These are phyloP conservation scores for Podila horticola DNA, from an alignment of 192 early-diverging fungal genomes.

Conservation along the genomic window DNA sequence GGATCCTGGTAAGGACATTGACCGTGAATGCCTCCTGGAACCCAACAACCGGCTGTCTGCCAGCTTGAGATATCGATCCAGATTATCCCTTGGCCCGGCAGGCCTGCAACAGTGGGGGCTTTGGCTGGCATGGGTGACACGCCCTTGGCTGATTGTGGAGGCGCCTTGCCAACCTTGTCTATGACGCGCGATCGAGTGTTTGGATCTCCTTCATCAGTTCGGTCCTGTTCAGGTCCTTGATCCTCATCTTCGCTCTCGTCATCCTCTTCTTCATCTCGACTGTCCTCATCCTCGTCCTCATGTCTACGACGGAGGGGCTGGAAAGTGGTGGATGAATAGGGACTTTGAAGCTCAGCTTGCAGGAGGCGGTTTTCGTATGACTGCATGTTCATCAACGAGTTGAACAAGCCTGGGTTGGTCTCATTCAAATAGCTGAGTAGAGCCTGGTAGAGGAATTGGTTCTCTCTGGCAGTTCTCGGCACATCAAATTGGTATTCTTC, in stretches of 20 bases:
- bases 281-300: not conserved
- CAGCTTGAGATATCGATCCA: slow-evolving; percentile 54
- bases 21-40: slow-evolving; percentile 31
- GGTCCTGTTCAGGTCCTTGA: not conserved
- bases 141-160: not conserved
- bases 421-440: slow-evolving; percentile 19
- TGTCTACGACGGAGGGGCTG: not conserved
- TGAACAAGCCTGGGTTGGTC: slow-evolving; percentile 2
- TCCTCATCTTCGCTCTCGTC: not conserved
- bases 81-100: slow-evolving; percentile 16
- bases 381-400: not conserved
- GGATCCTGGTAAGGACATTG: slow-evolving; percentile 35
- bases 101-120: not conserved
- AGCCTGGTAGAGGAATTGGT: slow-evolving; percentile 12
- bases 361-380: not conserved
- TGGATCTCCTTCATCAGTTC: not conserved
- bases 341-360: not conserved
- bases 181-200: not conserved
- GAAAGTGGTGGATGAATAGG: not conserved
- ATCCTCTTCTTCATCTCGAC: not conserved
- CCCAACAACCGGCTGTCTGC: slow-evolving; percentile 52
- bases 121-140: not conserved
- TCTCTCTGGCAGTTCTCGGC: slow-evolving; percentile 38
- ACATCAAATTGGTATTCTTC: slow-evolving; percentile 36
- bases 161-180: not conserved